Evolutionary conservation across 1,284 basidiomycete species (phyloP).

Genomic region (Ganoderma meredithae): DNA sequence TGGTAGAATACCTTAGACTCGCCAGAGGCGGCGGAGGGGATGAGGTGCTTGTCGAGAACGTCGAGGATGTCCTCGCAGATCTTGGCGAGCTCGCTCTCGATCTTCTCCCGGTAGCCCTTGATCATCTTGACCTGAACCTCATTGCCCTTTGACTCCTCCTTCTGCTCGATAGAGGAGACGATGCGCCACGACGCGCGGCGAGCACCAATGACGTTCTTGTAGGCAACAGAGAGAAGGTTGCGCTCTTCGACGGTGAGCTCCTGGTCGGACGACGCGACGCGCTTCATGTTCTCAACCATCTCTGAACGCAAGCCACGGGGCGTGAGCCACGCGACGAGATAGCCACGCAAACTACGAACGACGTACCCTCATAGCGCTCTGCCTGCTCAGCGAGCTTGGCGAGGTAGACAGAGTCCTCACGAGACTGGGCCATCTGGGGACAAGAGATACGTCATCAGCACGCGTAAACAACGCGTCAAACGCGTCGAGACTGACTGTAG

Average conservation of each 20-base stretch:
- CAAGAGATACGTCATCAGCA: slow-evolving; percentile 35
- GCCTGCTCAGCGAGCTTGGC: slow-evolving; percentile 99
- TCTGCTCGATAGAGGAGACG: slow-evolving; percentile 99
- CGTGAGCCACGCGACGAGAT: slow-evolving; percentile 28
- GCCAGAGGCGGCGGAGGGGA: slow-evolving; percentile 96
- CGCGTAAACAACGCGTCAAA: slow-evolving; percentile 38
- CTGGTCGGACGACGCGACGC: slow-evolving; percentile 94
- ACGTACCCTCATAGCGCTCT: slow-evolving; percentile 95
- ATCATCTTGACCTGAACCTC: slow-evolving; percentile 98
- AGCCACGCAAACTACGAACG: slow-evolving; percentile 19
- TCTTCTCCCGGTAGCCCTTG: slow-evolving; percentile 99
- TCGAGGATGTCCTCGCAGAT: slow-evolving; percentile 99
- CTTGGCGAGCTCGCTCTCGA: slow-evolving; percentile 97
- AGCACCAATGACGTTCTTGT: slow-evolving; percentile 99
- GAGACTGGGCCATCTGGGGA: slow-evolving; percentile 80
- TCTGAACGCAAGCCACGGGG: slow-evolving; percentile 57
- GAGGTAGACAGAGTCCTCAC: slow-evolving; percentile 98
- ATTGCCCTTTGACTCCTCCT: slow-evolving; percentile 99
- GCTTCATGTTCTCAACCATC: slow-evolving; percentile 99
- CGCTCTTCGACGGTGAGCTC: slow-evolving; percentile 99
- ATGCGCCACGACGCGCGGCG: slow-evolving; percentile 99
- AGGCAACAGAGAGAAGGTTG: slow-evolving; percentile 97
- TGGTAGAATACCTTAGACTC: slow-evolving; percentile 99
- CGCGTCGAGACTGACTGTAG: slow-evolving; percentile 45
- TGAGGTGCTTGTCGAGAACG: slow-evolving; percentile 99